Base-by-base conservation (phyloP, 805 yeast genomes). In the Saccharomycopsis malanga region DNA sequence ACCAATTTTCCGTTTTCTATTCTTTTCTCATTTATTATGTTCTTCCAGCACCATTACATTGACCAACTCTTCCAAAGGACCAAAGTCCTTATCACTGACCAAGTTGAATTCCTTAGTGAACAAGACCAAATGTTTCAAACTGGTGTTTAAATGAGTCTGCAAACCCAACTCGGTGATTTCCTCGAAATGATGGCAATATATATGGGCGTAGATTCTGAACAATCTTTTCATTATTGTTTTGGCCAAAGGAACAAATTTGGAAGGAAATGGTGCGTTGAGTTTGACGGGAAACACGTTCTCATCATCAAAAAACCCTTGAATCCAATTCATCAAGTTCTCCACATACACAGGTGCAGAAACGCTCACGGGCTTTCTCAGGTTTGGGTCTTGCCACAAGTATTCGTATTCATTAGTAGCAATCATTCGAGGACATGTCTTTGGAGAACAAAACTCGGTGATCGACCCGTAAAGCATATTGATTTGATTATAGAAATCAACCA, bases 401-500 rank as follows among this genome's bases (percentile, higher is more conserved):
- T 93, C 98, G 61, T 88, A 91, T 67, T 89, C 97, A 52, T 83
- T 93, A 0, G 98, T 91, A 18, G 99, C 99, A 48, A 86, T 89
- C 99, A 93, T 93, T 49, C 93, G 70, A 2, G 98, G 98, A 62
- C 99, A 93, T 2, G 94, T 76, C n/a, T 69, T 64, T 2, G 98
- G 97, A 0, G 97, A 87, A 63, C 99, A 93, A 60, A 93, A 89
- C 66, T 88, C 96, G 1, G 98, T 91, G 54, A 93, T 85, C 3
- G 97, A 80, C 7, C 97, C 96, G 58, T 93, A 91, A 5, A 91
- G 70, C 98, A 91, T 93, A 65, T 91, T 91, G 55, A 91, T 82
- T 62, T 91, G 98, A 62, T 89, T 89, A 67, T 86, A 91, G 61
- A 91, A 93, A 64, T 91, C 98, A 15, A 89, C 97, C n/a, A 91